Base-by-base conservation (phyloP, 192 early-diverging fungal species). In the Lobosporangium transversale region DNA sequence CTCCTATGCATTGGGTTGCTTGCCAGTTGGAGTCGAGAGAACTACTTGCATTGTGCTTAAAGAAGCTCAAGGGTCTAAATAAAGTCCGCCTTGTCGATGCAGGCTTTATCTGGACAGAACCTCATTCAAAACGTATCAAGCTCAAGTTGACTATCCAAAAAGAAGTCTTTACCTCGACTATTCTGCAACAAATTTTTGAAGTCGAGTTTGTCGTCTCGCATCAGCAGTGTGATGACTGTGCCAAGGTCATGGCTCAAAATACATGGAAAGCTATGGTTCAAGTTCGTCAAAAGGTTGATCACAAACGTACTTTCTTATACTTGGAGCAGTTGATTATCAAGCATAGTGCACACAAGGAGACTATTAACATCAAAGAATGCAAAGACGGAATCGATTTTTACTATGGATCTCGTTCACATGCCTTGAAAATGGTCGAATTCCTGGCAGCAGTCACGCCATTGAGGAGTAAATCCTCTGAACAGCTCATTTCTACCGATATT, bases 121-220 rank as follows among this genome's bases (percentile, higher is more conserved):
- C 87, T 27, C 87, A 88, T 61, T 95, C 93, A 51, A 86, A 90
- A 59, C 85, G 97, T 70, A 84, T 99, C 85, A 97, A 98, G 83
- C 93, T 98, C 67, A 97, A 98, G 85, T 84, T 99, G 79, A 96
- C 97, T 11, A 98, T 99, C 62, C 97, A 99, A 80, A 99, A 99
- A 79, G 97, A 99, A 81, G 93, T 97, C 12, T 96, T 97, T 81
- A 89, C 94, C 3, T 90, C 90, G 20, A 97, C 97, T 0, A 96
- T 99, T 62, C 75, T 99, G 65, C 97, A 99, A 79, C 96, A 98
- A 83, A 87, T 94, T 15, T 98, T 98, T 76, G 93, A 98, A 64
- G 93, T 97, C 20, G 97, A 98, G 84, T 99, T 89, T 68, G 87
- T 95, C 45, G 94, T 99, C 18, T 85, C 89, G 18, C 85, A 89